Evolutionary conservation across 345 rosid genomes (phyloP).

Genomic region (Syzygium aromaticum): DNA sequence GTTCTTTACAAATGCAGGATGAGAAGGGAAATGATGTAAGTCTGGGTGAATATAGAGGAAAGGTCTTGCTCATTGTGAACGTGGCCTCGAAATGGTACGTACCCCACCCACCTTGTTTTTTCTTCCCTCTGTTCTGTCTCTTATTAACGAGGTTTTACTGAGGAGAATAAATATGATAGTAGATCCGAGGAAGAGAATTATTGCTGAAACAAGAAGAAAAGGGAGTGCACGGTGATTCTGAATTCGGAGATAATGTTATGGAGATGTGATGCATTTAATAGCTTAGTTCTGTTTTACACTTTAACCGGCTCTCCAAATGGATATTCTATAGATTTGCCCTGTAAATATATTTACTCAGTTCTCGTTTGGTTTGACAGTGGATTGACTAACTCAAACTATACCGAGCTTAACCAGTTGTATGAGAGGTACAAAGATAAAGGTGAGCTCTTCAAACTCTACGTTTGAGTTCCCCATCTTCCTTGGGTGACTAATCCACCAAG

Average conservation of each 20-base stretch:
- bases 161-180: not conserved
- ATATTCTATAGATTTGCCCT: not conserved
- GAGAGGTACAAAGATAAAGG: slow-evolving; percentile 79
- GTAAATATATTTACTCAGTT: not conserved
- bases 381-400: slow-evolving; percentile 80
- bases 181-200: not conserved
- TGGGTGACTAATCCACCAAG: not conserved
- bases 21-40: slow-evolving; percentile 43
- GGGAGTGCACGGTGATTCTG: not conserved
- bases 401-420: slow-evolving; percentile 63
- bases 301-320: not conserved
- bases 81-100: slow-evolving; percentile 65
- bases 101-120: not conserved
- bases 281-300: not conserved
- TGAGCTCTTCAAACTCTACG: slow-evolving; percentile 9
- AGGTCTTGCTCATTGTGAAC: slow-evolving; percentile 56
- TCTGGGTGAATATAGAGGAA: slow-evolving; percentile 47
- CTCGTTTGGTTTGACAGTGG: slow-evolving; percentile 39
- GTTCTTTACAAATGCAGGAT: slow-evolving; percentile 24
- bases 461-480: not conserved
- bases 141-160: not conserved
- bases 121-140: not conserved
- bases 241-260: not conserved
- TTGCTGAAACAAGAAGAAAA: not conserved
- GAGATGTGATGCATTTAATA: not conserved